These are phyloP conservation scores for Venturia pyrina DNA, from an alignment of 2,329 filamentous ascomycete species.

Conservation along the genomic window DNA sequence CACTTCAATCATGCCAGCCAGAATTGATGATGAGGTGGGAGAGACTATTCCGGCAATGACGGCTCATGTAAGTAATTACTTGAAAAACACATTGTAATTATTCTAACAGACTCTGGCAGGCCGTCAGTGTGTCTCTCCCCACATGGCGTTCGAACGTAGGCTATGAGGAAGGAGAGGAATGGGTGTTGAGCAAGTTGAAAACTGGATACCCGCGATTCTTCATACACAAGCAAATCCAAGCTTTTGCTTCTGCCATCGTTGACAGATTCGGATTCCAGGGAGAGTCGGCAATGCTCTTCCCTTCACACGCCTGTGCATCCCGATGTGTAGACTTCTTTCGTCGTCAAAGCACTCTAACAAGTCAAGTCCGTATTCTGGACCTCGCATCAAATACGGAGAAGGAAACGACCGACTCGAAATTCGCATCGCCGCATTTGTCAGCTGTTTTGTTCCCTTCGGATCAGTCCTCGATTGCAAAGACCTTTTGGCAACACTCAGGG, in stretches of 20 bases:
- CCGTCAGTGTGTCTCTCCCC: slow-evolving; percentile 89
- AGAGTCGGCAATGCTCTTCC: slow-evolving; percentile 73
- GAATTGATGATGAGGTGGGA: slow-evolving; percentile 10
- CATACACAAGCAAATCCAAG: slow-evolving; percentile 72
- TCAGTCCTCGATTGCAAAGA: slow-evolving; percentile 67
- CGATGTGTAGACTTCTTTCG: slow-evolving; percentile 67
- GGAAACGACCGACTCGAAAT: slow-evolving; percentile 26
- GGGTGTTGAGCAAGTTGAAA: slow-evolving; percentile 76
- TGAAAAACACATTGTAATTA: neutral
- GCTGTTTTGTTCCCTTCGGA: slow-evolving; percentile 60
- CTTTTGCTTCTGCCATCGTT: slow-evolving; percentile 60
- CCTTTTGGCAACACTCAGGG: slow-evolving; percentile 95
- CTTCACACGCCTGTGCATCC: slow-evolving; percentile 57
- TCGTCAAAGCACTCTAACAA: slow-evolving; percentile 44
- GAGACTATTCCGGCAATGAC: slow-evolving; percentile 13
- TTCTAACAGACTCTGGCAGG: slow-evolving; percentile 44
- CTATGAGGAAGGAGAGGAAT: slow-evolving; percentile 85
- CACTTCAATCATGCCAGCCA: neutral
- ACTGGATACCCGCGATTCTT: slow-evolving; percentile 96
- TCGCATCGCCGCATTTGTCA: slow-evolving; percentile 35
- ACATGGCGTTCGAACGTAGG: slow-evolving; percentile 86
- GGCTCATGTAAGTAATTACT: slow-evolving; percentile 12
- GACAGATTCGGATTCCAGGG: slow-evolving; percentile 50
- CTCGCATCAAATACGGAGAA: slow-evolving; percentile 27
- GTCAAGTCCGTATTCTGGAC: slow-evolving; percentile 47